Evolutionary conservation across 2,329 filamentous ascomycete species (phyloP).

Genomic region (Beauveria sp.): DNA sequence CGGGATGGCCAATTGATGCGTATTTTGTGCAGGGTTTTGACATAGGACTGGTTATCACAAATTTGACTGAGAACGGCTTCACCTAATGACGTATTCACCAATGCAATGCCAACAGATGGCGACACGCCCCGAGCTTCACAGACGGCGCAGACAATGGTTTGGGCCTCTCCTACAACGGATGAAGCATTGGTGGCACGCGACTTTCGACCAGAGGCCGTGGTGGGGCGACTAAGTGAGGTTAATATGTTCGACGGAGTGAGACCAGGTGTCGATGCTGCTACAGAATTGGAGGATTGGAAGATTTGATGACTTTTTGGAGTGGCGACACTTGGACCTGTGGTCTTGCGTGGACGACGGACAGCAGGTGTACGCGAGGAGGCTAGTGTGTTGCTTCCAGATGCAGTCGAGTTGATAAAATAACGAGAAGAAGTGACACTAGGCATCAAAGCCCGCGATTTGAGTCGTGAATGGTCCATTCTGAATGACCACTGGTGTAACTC

Average conservation of each 20-base stretch:
- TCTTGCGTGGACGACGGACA: neutral
- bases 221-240: slow-evolving; percentile 22
- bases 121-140: slow-evolving; percentile 82
- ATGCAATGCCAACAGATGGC: slow-evolving; percentile 76
- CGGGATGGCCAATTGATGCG: slow-evolving; percentile 70
- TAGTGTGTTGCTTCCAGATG: neutral
- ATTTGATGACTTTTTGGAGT: neutral
- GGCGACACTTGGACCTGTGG: neutral
- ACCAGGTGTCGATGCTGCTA: neutral
- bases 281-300: neutral
- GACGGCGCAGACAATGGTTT: slow-evolving; percentile 80
- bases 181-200: slow-evolving; percentile 32
- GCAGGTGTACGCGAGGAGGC: neutral
- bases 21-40: slow-evolving; percentile 80
- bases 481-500: neutral
- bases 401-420: neutral
- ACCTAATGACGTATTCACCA: slow-evolving; percentile 78
- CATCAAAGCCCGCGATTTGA: neutral
- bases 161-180: slow-evolving; percentile 39
- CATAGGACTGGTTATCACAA: slow-evolving; percentile 86
- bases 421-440: neutral
- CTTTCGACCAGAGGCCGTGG: slow-evolving; percentile 37
- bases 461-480: neutral
- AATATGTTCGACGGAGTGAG: slow-evolving; percentile 15
- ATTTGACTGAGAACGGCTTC: slow-evolving; percentile 85